Conservation (phyloP, 495 filamentous ascomycete genomes). For the Cladorrhinum samala region DNA sequence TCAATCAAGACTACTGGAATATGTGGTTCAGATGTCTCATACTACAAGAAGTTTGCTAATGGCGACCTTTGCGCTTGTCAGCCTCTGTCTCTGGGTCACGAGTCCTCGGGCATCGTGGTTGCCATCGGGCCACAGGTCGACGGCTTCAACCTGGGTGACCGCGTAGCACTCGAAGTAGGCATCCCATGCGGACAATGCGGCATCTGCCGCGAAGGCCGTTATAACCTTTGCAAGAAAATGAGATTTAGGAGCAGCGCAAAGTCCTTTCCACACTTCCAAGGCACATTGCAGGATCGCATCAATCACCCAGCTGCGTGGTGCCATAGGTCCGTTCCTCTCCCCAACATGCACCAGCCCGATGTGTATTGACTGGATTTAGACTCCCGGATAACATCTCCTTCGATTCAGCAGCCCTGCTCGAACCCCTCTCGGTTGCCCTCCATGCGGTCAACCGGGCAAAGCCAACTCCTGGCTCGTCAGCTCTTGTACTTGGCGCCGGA, state of each 20-base stretch:
- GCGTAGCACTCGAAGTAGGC: slow-evolving; percentile 84
- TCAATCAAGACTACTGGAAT: slow-evolving; percentile 69
- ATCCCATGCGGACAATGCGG: slow-evolving; percentile 71
- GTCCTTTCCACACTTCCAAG: slow-evolving; percentile 75
- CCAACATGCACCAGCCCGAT: not conserved
- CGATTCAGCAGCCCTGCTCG: slow-evolving; percentile 72
- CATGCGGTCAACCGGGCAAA: slow-evolving; percentile 66
- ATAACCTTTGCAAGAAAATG: slow-evolving; percentile 84
- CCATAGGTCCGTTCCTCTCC: slow-evolving; percentile 48
- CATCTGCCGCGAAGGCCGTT: slow-evolving; percentile 68
- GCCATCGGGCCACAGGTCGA: slow-evolving; percentile 52
- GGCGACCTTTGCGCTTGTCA: slow-evolving; percentile 70
- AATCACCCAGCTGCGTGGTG: slow-evolving; percentile 81
- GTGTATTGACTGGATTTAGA: slow-evolving; percentile 36
- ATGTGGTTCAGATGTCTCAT: slow-evolving; percentile 79
- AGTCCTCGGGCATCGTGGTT: slow-evolving; percentile 66
- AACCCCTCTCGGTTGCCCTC: slow-evolving; percentile 80
- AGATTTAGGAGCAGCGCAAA: slow-evolving; percentile 81
- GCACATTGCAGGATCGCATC: slow-evolving; percentile 82
- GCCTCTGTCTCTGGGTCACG: slow-evolving; percentile 73
- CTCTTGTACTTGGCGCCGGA: slow-evolving; percentile 80
- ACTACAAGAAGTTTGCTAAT: slow-evolving; percentile 80
- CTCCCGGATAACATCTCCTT: slow-evolving; percentile 68
- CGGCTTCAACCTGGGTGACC: slow-evolving; percentile 59
- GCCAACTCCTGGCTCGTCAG: slow-evolving; percentile 48